Percentiles rank a stretch among this genome's conserved stretches.
Conservation (phyloP, 306 rosid species). For the Casuarina glauca region DNA sequence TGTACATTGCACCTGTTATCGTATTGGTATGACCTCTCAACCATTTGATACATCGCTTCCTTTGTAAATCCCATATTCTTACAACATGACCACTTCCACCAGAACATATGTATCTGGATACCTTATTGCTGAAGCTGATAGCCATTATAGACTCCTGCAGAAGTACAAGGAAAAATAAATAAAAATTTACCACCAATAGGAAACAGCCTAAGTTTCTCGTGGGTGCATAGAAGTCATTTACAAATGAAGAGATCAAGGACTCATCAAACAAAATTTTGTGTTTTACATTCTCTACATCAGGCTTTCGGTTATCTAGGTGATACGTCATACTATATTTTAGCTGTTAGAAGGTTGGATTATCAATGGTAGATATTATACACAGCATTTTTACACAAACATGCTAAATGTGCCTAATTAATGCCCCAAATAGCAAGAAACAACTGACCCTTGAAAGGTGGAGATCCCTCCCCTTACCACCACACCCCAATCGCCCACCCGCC, state of each 20-base stretch:
- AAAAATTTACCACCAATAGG: not conserved
- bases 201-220: conserved; percentile 20
- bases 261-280: conserved; percentile 18
- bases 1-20: conserved; percentile 85
- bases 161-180: conserved; percentile 11
- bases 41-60: conserved; percentile 93
- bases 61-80: conserved; percentile 97
- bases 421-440: not conserved
- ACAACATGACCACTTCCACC: conserved; percentile 98
- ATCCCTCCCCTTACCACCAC: not conserved
- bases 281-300: not conserved
- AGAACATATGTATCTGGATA: conserved; percentile 89
- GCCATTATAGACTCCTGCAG: conserved; percentile 78
- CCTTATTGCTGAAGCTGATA: conserved; percentile 93
- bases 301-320: not conserved
- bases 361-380: conserved; percentile 1
- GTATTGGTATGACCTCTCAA: conserved; percentile 84
- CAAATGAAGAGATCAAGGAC: conserved; percentile 17
- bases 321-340: not conserved
- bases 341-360: not conserved
- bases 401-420: not conserved
- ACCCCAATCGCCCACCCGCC: too few relatives aligned
- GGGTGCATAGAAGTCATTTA: conserved; percentile 14
- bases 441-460: conserved; percentile 6
- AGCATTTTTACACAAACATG: not conserved